Evolutionary conservation across 306 rosid species (phyloP), one percentile per base, ranked within the genome.

Genomic region (Delonix regia): DNA sequence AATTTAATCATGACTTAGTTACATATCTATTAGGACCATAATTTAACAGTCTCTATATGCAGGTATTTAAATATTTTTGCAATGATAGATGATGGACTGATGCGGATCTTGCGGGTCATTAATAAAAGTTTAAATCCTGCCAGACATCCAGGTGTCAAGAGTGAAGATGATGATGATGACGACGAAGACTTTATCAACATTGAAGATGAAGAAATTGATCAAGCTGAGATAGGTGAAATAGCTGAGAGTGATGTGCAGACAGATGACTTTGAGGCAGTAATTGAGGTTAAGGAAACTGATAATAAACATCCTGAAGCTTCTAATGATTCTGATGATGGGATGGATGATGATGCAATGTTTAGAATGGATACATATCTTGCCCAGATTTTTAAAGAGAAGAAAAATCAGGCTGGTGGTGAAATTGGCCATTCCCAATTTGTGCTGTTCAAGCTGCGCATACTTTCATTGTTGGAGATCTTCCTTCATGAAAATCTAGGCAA

Each of bases 301-400:
- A 75, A 66, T 71, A 92, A 60, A 70, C 80, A 21, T 74, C 55
- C 87, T 8, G 98, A 90, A 28, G 87, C 81, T 77, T 91, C 99
- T 19, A 94, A 89, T 85, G 97, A 92, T 75, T 94, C 99, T 73
- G 99, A 95, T 81, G 94, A 90, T 78, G 99, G 96, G 69, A 87
- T 90, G 99, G 98, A 93, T 74, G 99, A 96, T 87, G 99, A 96
- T 86, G 94, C 97, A 44, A 93, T 96, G 99, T 93, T 96, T 77
- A 87, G 92, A 78, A 91, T 93, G 87, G 98, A 95, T 75, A 82
- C 93, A 48, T 90, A 91, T 77, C 89, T 96, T 56, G 94, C 98
- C 39, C 96, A 89, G 84, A 90, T 90, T 16, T 89, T 91, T 79
- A 93, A 92, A 84, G 97, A 90, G 86, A 81, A 81, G 80, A 93